Base-by-base conservation (phyloP, 148 eudicot genomes). In the Rhododendron molle region DNA sequence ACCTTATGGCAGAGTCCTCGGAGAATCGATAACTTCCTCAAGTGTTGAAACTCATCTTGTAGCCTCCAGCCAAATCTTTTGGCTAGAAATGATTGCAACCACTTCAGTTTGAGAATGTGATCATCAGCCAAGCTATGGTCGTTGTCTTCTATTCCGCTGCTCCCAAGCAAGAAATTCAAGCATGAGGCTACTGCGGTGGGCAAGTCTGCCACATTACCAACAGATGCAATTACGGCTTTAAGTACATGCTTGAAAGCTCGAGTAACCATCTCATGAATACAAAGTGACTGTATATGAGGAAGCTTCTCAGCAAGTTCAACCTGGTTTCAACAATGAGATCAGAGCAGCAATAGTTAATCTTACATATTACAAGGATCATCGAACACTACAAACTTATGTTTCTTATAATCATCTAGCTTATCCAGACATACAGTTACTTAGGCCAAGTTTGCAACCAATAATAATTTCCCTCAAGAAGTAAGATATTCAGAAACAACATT, bases 191-290 rank as follows among this genome's bases (percentile, higher is more conserved):
- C 91, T 72, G 92, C 94, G 84, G 95, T 87, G n/a, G 99, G 89
- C 85, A 93, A 83, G 85, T 92, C 90, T 12, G 89, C 86, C 43
- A 92, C 86, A 85, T 92, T 91, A 83, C 88, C 89, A 56, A 89
- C 96, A 82, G 98, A 94, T 62, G 98, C 98, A 88, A 97, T 89
- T 49, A 96, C 94, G 84, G 99, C 98, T 89, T 90, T 92, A 83
- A 95, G 90, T 5, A 95, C 92, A 85, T 94, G 96, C 94, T 97
- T 97, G 85, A 94, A 95, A 86, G 99, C 98, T 84, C 99, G 94
- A 77, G 99, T 95, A 84, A 97, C 92, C 98, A 97, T 97, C 92
- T 97, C 99, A 85, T 95, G 99, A 84, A 95, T 88, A 90, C 99
- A 97, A n/a, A 95, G 94, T 50, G 99, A 97, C 88, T 93, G 99